Conservation (phyloP, 225 moss, liverwort and hornwort species). For the Polytrichum formosum region DNA sequence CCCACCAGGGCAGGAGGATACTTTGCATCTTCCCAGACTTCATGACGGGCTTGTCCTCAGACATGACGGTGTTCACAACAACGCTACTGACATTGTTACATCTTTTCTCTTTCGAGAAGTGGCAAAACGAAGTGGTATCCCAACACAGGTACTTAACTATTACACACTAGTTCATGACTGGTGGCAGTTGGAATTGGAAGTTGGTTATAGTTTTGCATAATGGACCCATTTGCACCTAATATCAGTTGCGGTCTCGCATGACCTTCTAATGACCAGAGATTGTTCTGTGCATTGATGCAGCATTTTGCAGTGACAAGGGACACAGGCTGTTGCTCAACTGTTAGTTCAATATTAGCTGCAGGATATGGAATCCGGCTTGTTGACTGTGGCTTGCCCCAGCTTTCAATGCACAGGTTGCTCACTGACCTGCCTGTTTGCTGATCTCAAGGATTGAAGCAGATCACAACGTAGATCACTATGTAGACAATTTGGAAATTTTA, state of each 20-base stretch:
- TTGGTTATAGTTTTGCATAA: too few relatives aligned
- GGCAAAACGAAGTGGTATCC: slow-evolving; percentile 65
- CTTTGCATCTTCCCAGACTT: slow-evolving; percentile 68
- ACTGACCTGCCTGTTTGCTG: too few relatives aligned
- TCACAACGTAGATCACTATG: too few relatives aligned
- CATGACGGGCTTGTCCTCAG: slow-evolving; percentile 75
- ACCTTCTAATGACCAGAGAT: too few relatives aligned
- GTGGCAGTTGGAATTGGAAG: too few relatives aligned
- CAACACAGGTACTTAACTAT: slow-evolving; percentile 52
- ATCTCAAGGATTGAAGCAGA: too few relatives aligned
- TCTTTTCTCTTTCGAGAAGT: slow-evolving; percentile 80
- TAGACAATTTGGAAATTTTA: too few relatives aligned
- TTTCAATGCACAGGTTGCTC: slow-evolving; percentile 77
- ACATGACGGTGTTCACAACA: slow-evolving; percentile 63
- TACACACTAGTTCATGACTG: too few relatives aligned
- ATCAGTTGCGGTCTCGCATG: too few relatives aligned
- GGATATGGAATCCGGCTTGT: slow-evolving; percentile 77
- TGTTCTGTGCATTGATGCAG: slow-evolving; percentile 17
- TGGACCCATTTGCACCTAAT: too few relatives aligned
- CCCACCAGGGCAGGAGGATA: slow-evolving; percentile 60
- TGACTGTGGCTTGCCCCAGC: slow-evolving; percentile 74
- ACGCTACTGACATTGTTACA: slow-evolving; percentile 71
- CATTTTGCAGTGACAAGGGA: slow-evolving; percentile 71
- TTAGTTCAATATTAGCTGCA: slow-evolving; percentile 71
- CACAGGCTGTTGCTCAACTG: slow-evolving; percentile 83